Conservation (phyloP, 139 green algal genomes). For the Chlamydomonas sphaeroides region DNA sequence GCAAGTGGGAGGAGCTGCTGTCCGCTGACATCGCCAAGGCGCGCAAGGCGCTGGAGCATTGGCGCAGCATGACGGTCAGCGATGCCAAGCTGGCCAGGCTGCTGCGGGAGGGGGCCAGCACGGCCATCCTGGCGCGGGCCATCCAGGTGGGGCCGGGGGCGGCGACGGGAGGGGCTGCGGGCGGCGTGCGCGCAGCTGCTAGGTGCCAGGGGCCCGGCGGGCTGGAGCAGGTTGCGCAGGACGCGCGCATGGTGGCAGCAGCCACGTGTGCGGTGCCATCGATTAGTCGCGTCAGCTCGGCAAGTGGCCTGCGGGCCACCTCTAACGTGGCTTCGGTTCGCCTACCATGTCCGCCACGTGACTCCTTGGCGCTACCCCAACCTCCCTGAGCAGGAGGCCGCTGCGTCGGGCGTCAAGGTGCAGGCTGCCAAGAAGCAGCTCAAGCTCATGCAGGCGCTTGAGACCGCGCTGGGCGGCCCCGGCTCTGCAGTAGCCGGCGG, state of each 20-base stretch:
- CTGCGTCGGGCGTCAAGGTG: conserved; percentile 76
- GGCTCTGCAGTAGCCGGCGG: background rate
- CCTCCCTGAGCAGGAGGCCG: conserved; percentile 66
- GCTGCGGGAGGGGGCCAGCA: conserved; percentile 54
- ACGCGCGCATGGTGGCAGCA: no score
- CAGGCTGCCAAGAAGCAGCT: conserved; percentile 51
- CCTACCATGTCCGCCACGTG: no score
- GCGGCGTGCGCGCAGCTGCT: no score
- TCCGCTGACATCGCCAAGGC: conserved; percentile 58
- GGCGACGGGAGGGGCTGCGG: no score
- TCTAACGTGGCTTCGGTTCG: no score
- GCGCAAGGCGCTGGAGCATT: conserved; percentile 64
- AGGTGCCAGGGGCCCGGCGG: no score
- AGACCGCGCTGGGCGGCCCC: conserved; percentile 56
- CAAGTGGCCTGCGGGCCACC: no score
- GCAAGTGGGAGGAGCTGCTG: conserved; percentile 62
- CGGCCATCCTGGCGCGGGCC: conserved; percentile 52
- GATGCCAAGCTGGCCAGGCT: conserved; percentile 71
- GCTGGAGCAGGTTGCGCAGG: no score
- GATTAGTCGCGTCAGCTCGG: no score
- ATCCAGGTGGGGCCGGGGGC: conserved; percentile 52
- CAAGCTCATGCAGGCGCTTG: conserved; percentile 82
- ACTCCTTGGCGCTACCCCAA: no score
- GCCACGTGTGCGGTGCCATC: no score
- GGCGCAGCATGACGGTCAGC: conserved; percentile 56